A percentile compares a stretch with the other conserved stretches of the same genome.
Conservation (phyloP, 352 stramenopile species). For the Globisporangium lucens region DNA sequence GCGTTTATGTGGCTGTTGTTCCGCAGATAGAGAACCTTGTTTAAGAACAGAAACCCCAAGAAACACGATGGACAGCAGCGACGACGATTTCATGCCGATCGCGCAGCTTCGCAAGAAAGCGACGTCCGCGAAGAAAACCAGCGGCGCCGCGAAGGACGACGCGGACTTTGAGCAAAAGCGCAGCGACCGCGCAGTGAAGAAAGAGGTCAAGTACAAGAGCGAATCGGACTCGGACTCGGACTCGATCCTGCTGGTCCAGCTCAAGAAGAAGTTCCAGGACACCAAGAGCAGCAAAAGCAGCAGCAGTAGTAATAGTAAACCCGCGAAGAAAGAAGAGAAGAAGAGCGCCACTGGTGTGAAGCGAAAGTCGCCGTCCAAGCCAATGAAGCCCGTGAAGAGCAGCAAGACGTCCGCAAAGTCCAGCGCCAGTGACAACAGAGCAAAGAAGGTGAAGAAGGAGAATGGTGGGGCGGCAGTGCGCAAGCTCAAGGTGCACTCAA, state of each 20-base stretch:
- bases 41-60: neutral
- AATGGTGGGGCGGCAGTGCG: constrained; percentile 41
- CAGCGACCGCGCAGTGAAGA: constrained; percentile 16
- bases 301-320: constrained; percentile 24
- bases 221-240: constrained; percentile 76
- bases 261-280: constrained; percentile 59
- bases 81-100: constrained; percentile 78
- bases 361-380: constrained; percentile 38
- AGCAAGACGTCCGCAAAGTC: constrained; percentile 44
- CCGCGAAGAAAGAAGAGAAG: constrained; percentile 43
- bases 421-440: constrained; percentile 35
- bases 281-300: constrained; percentile 9
- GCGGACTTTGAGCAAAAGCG: constrained; percentile 18
- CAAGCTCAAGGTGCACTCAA: constrained; percentile 94
- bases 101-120: constrained; percentile 58
- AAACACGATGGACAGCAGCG: constrained; percentile 57
- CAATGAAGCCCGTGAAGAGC: constrained; percentile 30
- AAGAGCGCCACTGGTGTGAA: constrained; percentile 35
- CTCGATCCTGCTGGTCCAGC: constrained; percentile 70
- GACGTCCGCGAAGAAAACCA: constrained; percentile 20
- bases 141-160: constrained; percentile 17
- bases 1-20: constrained; percentile 12
- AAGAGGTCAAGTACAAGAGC: constrained; percentile 26
- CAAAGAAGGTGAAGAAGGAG: constrained; percentile 45
- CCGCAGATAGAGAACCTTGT: neutral